Evolutionary conservation across 371 early-diverging fungal species (phyloP).

Genomic region (Syncephalastrum racemosum): DNA sequence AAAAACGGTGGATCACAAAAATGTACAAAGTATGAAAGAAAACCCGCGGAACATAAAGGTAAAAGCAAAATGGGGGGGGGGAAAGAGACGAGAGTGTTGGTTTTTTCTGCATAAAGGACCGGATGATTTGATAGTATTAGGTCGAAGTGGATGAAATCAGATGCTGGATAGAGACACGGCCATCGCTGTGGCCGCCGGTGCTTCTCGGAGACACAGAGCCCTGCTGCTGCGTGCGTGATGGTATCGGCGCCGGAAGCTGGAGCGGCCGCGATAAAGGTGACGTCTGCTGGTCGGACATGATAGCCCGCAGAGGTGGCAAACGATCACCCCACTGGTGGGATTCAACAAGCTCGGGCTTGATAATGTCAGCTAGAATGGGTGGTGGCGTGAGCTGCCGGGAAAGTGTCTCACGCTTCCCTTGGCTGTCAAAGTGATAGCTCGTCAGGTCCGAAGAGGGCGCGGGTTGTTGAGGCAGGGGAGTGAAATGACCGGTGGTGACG

Average conservation of each 20-base stretch:
- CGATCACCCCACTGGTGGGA: slow-evolving; percentile 10
- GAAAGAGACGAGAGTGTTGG: too few relatives aligned
- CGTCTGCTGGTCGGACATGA: slow-evolving; percentile 12
- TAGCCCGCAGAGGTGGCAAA: slow-evolving; percentile 13
- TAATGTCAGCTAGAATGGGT: slow-evolving; percentile 4
- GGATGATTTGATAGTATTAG: too few relatives aligned
- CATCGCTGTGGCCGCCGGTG: not conserved
- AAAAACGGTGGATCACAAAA: too few relatives aligned
- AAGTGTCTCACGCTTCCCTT: not conserved
- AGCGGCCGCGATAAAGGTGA: too few relatives aligned
- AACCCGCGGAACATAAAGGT: too few relatives aligned
- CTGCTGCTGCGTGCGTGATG: not conserved
- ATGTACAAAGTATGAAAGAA: too few relatives aligned
- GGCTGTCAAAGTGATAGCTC: slow-evolving; percentile 10
- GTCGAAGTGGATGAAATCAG: slow-evolving; percentile 9
- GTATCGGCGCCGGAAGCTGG: slow-evolving; percentile 1
- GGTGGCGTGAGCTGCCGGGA: slow-evolving; percentile 13
- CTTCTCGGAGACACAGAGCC: too few relatives aligned
- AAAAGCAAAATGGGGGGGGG: too few relatives aligned
- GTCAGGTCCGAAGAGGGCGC: slow-evolving; percentile 7
- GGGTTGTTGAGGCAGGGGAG: not conserved
- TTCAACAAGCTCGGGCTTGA: not conserved
- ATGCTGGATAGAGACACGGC: slow-evolving; percentile 11
- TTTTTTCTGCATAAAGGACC: too few relatives aligned
- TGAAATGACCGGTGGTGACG: not conserved